Conservation (phyloP, 1,139 yeast species). For the Yamadazyma kanchanaburiensis region DNA sequence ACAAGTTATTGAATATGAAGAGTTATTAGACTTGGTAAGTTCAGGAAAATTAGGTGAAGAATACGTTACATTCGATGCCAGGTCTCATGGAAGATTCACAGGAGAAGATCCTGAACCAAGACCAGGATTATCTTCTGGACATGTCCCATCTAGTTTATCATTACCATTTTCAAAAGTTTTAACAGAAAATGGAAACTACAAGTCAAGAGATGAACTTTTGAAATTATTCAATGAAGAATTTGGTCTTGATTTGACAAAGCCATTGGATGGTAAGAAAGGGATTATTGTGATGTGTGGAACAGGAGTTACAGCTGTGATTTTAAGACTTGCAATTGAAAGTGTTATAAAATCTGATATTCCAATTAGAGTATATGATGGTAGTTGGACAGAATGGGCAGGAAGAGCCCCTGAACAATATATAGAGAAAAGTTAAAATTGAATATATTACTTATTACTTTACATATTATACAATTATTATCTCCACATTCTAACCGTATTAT, state of each 20-base stretch:
- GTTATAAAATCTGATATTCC: conserved; percentile 61
- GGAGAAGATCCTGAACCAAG: conserved; percentile 88
- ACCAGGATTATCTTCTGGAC: conserved; percentile 84
- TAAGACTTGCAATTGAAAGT: conserved; percentile 49
- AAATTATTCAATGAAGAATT: conserved; percentile 41
- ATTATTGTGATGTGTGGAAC: conserved; percentile 91
- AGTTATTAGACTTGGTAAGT: conserved; percentile 54
- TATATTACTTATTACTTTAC: not conserved
- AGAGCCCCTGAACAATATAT: conserved; percentile 38
- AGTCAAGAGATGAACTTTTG: conserved; percentile 42
- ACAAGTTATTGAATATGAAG: conserved; percentile 62
- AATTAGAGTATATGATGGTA: conserved; percentile 83
- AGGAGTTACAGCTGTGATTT: conserved; percentile 88
- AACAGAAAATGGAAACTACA: conserved; percentile 44
- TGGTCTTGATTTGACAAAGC: conserved; percentile 28
- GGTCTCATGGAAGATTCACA: conserved; percentile 69
- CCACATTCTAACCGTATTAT: conserved; percentile 54
- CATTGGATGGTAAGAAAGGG: conserved; percentile 42
- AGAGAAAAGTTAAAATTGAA: conserved; percentile 19
- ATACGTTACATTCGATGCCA: conserved; percentile 72
- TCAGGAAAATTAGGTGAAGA: conserved; percentile 43
- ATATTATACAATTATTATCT: conserved; percentile 15
- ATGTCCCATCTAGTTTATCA: conserved; percentile 77
- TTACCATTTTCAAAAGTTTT: conserved; percentile 70
- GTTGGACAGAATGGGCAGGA: conserved; percentile 78